phyloP scores from a whole-genome alignment of 2,329 filamentous ascomycete species.

The Pseudocercospora fuligena region DNA sequence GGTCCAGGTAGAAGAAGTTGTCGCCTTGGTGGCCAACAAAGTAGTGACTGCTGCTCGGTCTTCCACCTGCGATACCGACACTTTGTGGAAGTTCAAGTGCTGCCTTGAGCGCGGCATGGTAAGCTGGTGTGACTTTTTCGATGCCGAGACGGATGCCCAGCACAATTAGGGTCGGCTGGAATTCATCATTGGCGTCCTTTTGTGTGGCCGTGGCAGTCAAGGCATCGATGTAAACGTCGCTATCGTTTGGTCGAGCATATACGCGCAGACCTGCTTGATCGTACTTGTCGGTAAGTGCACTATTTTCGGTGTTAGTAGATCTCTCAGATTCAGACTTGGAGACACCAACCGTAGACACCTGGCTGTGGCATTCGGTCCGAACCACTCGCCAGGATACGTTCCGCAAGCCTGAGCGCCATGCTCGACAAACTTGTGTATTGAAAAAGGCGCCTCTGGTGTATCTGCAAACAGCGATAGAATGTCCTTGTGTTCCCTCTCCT shows the following conservation, averaged over 20 bases:
- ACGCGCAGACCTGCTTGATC: conserved; percentile 70
- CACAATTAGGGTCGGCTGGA: conserved; percentile 85
- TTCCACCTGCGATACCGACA: conserved; percentile 93
- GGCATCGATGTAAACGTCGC: conserved; percentile 90
- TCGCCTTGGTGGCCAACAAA: conserved; percentile 75
- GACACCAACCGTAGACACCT: conserved; percentile 83
- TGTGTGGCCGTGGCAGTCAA: conserved; percentile 73
- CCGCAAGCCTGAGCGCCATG: conserved; percentile 86
- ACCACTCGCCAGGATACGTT: conserved; percentile 97
- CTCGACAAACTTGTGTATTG: conserved; percentile 90
- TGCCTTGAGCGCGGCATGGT: conserved; percentile 90
- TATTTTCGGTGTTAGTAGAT: conserved; percentile 45
- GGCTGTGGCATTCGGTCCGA: conserved; percentile 94
- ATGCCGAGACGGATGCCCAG: conserved; percentile 89
- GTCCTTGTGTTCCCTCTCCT: conserved; percentile 64
- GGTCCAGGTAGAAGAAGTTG: conserved; percentile 91
- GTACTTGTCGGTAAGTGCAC: conserved; percentile 73
- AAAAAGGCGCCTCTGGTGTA: conserved; percentile 83
- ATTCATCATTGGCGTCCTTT: conserved; percentile 65
- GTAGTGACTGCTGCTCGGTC: conserved; percentile 86
- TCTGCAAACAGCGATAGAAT: conserved; percentile 87
- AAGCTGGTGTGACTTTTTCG: conserved; percentile 90
- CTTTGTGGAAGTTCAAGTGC: conserved; percentile 86
- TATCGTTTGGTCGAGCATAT: conserved; percentile 86
- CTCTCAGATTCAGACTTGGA: background rate